phyloP scores from a whole-genome alignment of 495 filamentous ascomycete genomes.

The Annulohypoxylon moriforme region DNA sequence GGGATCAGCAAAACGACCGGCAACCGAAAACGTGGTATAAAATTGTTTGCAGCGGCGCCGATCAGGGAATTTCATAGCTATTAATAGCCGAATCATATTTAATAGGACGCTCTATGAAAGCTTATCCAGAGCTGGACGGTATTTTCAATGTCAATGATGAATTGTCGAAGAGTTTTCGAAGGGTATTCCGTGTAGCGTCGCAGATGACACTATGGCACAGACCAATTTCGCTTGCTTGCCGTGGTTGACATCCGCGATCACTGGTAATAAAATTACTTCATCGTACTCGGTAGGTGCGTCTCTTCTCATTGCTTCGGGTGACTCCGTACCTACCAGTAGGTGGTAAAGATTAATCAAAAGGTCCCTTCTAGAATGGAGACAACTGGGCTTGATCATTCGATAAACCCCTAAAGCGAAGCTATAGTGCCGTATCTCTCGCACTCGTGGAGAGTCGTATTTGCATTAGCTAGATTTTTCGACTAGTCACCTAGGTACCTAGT shows the following conservation, averaged over 20 bases:
- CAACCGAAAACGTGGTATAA: slow-evolving; percentile 24
- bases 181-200: slow-evolving; percentile 3
- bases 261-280: not conserved
- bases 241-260: not conserved
- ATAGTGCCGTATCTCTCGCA: not conserved
- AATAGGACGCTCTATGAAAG: not conserved
- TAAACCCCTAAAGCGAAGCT: slow-evolving; percentile 1
- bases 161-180: not conserved
- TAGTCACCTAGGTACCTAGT: too few relatives aligned
- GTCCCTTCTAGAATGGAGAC: slow-evolving; percentile 17
- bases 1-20: slow-evolving; percentile 33
- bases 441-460: not conserved
- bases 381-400: slow-evolving; percentile 13
- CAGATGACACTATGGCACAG: not conserved
- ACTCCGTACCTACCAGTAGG: not conserved
- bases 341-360: not conserved
- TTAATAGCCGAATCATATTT: slow-evolving; percentile 34
- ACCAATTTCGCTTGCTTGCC: slow-evolving; percentile 25
- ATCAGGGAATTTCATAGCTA: slow-evolving; percentile 11
- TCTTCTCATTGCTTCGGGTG: not conserved
- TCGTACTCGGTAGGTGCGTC: not conserved
- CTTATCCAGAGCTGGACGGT: not conserved
- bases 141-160: slow-evolving; percentile 6
- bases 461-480: not conserved
- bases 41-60: slow-evolving; percentile 15